Evolutionary conservation across 306 rosid species (phyloP), one percentile per base, ranked within the genome.

Genomic region (Cyclanthera cordifolia): DNA sequence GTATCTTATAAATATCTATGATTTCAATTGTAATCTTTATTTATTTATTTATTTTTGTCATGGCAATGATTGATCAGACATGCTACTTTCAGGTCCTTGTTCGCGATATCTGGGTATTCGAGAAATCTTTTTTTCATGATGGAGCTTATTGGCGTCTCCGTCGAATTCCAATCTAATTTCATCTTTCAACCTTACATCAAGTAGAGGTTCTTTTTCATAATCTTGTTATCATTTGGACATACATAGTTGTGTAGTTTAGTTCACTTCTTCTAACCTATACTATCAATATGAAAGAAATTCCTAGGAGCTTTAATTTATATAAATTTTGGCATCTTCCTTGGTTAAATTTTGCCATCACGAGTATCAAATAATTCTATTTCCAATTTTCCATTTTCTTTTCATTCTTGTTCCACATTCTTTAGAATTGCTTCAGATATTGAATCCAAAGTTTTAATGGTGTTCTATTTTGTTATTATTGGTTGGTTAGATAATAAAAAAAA

Each of bases 61-160:
- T n/a, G n/a, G n/a, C n/a, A n/a, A n/a, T n/a, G n/a, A n/a, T n/a
- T n/a, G n/a, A n/a, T n/a, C n/a, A n/a, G n/a, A n/a, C n/a, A n/a
- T n/a, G n/a, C n/a, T n/a, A n/a, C n/a, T 77, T 57, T 66, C 77
- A 93, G 98, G 85, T 93, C 73, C 96, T 93, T 75, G 94, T 93
- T 27, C 90, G 89, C 20, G 96, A 87, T 79, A 83, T 93, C 73
- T 93, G 98, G 98, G 95, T 93, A 80, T 93, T 93, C 71, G 98
- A 93, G 77, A 89, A 89, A 74, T 86, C 87, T 75, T 71, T 90
- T 43, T 89, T 89, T 81, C 95, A 87, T 30, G 60, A 78, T 17
- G 84, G 85, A 39, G 82, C 94, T 49, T 78, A 53, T 57, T 89
- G 98, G 98, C 98, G 91, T 77, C 83, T 93, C 20, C 87, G 98